These are phyloP conservation scores for Trametes versicolor DNA, from an alignment of 1,284 basidiomycete genomes.

Conservation along the genomic window DNA sequence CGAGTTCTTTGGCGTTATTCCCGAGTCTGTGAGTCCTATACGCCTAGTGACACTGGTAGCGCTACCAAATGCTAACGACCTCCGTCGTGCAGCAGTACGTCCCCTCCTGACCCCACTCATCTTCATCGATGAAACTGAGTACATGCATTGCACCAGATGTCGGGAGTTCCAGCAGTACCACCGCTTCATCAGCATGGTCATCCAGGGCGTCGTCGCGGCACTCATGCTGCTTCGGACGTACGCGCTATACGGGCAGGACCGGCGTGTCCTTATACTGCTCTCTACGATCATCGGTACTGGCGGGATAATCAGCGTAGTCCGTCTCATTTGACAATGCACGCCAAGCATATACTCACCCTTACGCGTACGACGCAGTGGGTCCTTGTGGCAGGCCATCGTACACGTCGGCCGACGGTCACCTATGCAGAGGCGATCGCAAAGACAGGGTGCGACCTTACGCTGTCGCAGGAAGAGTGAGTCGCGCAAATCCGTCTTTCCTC, in stretches of 20 bases:
- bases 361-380: constrained; percentile 7
- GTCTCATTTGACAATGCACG: not conserved
- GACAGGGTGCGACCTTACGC: constrained; percentile 17
- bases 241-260: constrained; percentile 17
- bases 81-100: not conserved
- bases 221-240: constrained; percentile 17
- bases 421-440: not conserved
- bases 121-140: not conserved
- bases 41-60: not conserved
- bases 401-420: not conserved
- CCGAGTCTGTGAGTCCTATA: constrained; percentile 15
- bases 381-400: not conserved
- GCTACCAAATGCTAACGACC: not conserved
- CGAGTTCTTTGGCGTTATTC: constrained; percentile 10
- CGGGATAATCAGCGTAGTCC: constrained; percentile 7
- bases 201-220: constrained; percentile 13
- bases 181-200: constrained; percentile 14
- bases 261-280: constrained; percentile 5
- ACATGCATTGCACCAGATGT: constrained; percentile 4
- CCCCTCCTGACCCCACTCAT: too few relatives aligned
- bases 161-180: constrained; percentile 15
- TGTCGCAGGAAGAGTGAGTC: constrained; percentile 20
- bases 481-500: not conserved
- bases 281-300: not conserved
- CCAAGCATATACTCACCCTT: not conserved